Conservation (phyloP, 306 rosid genomes). For the Quercus bicolor region DNA sequence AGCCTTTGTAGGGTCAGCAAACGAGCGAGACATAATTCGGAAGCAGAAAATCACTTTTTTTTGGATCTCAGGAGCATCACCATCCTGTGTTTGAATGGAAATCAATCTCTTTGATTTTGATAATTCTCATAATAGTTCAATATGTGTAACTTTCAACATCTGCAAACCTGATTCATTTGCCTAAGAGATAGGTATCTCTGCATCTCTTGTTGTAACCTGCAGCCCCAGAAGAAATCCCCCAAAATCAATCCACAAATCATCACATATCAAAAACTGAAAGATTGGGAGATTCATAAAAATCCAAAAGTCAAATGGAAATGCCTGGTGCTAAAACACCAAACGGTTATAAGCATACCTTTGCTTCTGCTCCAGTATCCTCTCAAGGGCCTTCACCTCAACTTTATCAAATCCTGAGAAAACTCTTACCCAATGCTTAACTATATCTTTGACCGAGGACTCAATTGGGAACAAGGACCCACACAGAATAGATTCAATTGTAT, state of each 20-base stretch:
- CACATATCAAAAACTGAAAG: constrained; percentile 29
- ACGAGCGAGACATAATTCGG: constrained; percentile 81
- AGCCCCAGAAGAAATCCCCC: constrained; percentile 42
- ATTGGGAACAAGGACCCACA: constrained; percentile 80
- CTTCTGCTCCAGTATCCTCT: constrained; percentile 93
- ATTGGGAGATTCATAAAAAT: constrained; percentile 20
- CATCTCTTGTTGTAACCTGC: constrained; percentile 98
- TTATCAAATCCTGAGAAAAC: constrained; percentile 75
- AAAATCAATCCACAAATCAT: constrained; percentile 32
- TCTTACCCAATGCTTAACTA: constrained; percentile 78
- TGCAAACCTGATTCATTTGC: constrained; percentile 72
- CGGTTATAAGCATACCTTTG: constrained; percentile 59
- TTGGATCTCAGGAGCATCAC: constrained; percentile 75
- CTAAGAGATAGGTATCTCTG: constrained; percentile 81
- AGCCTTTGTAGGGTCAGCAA: constrained; percentile 77
- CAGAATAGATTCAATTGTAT: constrained; percentile 75
- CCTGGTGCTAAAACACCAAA: constrained; percentile 22
- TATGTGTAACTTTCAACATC: constrained; percentile 23
- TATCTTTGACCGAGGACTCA: constrained; percentile 55
- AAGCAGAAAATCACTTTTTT: constrained; percentile 71
- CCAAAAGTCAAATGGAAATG: constrained; percentile 1
- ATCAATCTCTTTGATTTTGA: constrained; percentile 35
- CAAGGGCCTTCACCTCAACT: constrained; percentile 96
- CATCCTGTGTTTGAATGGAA: constrained; percentile 63
- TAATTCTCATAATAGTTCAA: constrained; percentile 17